Evolutionary conservation across 352 stramenopile genomes (phyloP), one percentile per base, ranked within the genome.

Genomic region (Thraustochytrium sp.): DNA sequence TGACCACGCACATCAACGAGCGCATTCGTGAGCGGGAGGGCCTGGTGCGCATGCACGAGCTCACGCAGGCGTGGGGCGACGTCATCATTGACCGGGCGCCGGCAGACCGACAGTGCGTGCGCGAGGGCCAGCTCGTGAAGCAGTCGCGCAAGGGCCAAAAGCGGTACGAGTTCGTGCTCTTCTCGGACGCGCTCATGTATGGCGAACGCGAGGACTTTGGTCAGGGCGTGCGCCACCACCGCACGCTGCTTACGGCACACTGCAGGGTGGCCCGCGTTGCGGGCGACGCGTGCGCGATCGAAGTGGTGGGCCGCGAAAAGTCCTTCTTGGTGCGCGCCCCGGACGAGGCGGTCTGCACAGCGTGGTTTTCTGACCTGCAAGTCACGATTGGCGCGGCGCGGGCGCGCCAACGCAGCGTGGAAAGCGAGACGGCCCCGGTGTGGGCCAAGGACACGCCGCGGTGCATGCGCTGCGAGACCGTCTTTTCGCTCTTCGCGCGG

Each of bases 21-120:
- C 93, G 89, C n/a, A 88, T 95, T 29, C 89, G 91, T 9, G 87
- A 90, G 36, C 90, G 94, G 63, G 92, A 94, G 76, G 92, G 93
- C 56, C 88, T 94, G 13, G 90, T 93, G 54, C 90, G 89, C 0
- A 89, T 96, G 34, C 77, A 95, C 2, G 85, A 93, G 78, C 90
- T 93, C 0, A 91, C 94, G 78, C 91, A 42, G 88, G 93, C 75
- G 92, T 96, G 75, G 88, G 78, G 46, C 11, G 26, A 54, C 2
- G 40, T 46, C 34, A 16, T 46, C 23, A 54, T 55, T 44, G 36
- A 4, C 8, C 23, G 80, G 11, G 56, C 55, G 13, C n/a, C 51
- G 9, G 29, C 48, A 2, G 42, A 42, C 1, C 46, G 84, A 2
- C 31, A 23, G 3, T 86, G 65, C n/a, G 13, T 87, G 21, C 54